A percentile compares a stretch with the other conserved stretches of the same genome.
phyloP scores from a whole-genome alignment of 306 rosid species.

The Phaseolus lunatus region DNA sequence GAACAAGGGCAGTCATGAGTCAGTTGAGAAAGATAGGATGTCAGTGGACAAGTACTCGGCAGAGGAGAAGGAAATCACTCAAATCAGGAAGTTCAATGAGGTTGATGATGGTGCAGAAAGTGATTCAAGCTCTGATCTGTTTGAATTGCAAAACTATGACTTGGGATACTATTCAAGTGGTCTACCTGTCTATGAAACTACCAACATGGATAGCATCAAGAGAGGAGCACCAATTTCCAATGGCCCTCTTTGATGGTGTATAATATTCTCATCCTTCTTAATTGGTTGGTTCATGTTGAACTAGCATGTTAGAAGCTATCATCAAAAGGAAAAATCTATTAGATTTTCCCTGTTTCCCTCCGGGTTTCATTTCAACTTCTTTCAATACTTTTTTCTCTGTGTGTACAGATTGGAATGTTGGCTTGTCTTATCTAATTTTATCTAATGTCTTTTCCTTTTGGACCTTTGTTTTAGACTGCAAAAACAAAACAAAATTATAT shows the following conservation, averaged over 20 bases:
- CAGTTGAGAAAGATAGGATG: slow-evolving; percentile 51
- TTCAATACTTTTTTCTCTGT: slow-evolving; percentile 40
- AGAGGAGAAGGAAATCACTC: slow-evolving; percentile 40
- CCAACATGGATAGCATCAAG: slow-evolving; percentile 90
- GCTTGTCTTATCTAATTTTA: slow-evolving; percentile 56
- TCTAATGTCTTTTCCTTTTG: slow-evolving; percentile 46
- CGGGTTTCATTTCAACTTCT: slow-evolving; percentile 48
- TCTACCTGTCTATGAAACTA: slow-evolving; percentile 95
- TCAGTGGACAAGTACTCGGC: slow-evolving; percentile 41
- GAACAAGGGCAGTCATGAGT: slow-evolving; percentile 42
- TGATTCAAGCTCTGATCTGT: slow-evolving; percentile 97
- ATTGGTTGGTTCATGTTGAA: slow-evolving; percentile 45
- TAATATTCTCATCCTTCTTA: slow-evolving; percentile 43
- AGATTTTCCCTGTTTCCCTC: slow-evolving; percentile 44
- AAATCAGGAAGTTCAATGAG: slow-evolving; percentile 47
- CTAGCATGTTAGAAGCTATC: slow-evolving; percentile 53
- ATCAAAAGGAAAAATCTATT: slow-evolving; percentile 52
- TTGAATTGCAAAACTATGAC: slow-evolving; percentile 94
- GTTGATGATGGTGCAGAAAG: slow-evolving; percentile 86
- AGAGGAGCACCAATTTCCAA: slow-evolving; percentile 82
- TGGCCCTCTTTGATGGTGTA: slow-evolving; percentile 53
- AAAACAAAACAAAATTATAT: slow-evolving; percentile 30
- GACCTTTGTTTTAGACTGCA: slow-evolving; percentile 48
- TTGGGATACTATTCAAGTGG: slow-evolving; percentile 79
- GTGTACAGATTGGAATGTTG: slow-evolving; percentile 66